Base-by-base conservation (phyloP, 2,329 filamentous ascomycete genomes). In the Cytospora mali region DNA sequence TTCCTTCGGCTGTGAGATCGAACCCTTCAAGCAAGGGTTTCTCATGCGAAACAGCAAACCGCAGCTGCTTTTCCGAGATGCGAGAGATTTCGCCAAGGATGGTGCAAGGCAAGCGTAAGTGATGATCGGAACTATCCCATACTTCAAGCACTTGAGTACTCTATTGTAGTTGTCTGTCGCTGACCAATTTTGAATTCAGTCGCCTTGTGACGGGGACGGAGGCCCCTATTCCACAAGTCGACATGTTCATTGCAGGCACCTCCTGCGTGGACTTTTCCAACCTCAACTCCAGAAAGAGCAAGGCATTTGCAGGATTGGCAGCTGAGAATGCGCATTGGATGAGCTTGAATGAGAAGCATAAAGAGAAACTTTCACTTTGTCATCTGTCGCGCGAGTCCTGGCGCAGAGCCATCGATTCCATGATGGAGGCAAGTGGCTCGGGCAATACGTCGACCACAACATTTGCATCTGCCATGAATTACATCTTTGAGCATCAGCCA, bases 241-340 rank as follows among this genome's bases (percentile, higher is more conserved):
- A 93, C 66, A 71, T 94, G 0, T 75, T 94, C 1, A 77, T 93
- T 51, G 88, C 88, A 7, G 91, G 91, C 0, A 91, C 88, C 49
- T 88, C 89, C 0, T 95, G 91, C 67, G 88, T 91, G 2, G 90
- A 93, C 68, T 91, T 89, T 66, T 93, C 90, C 0, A 70, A 67
- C 0, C 73, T 93, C 33, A 94, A 93, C 71, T 64, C 56, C 9
- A 67, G 64, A 0, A 83, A 77, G 55, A 72, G 14, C 28, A 61
- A 27, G 9, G 57, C 42, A 1, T 65, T 56, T 25, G 35, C 54
- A 6, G 52, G 52, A 21, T 33, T 65, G 3, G 7, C 35, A 14
- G 4, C 18, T 2, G 57, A 27, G 46, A 64, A 49, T 27, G 31
- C 29, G 14, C 6, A 55, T 9, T 62, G 78, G 5, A 76, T 76